These are phyloP conservation scores for Sphenostylis stenocarpa DNA, from an alignment of 306 rosid genomes.

Conservation along the genomic window DNA sequence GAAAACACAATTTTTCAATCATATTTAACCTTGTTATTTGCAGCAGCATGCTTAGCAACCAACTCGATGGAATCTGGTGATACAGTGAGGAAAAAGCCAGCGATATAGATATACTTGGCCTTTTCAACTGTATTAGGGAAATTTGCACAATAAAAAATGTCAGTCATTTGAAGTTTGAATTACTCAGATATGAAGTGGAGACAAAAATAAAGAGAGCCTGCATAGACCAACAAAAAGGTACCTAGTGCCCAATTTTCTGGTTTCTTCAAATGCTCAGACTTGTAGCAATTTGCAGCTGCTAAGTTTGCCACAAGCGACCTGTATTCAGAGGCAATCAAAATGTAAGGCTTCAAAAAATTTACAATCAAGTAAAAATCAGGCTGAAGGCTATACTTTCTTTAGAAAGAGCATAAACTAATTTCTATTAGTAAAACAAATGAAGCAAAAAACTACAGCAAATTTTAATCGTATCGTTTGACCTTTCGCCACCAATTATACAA, in stretches of 20 bases:
- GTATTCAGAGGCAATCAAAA: constrained; percentile 1
- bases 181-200: constrained; percentile 11
- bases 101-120: constrained; percentile 82
- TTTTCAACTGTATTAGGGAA: constrained; percentile 62
- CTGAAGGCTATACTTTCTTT: neutral
- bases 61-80: constrained; percentile 85
- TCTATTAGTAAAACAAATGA: neutral
- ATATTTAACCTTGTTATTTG: constrained; percentile 63
- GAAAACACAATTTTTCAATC: neutral
- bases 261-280: constrained; percentile 69
- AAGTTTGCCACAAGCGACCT: constrained; percentile 87
- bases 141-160: constrained; percentile 7
- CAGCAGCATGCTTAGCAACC: constrained; percentile 85
- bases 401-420: neutral
- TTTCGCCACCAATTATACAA: constrained; percentile 77
- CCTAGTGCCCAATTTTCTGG: constrained; percentile 91
- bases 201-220: neutral
- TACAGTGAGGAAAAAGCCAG: constrained; percentile 90
- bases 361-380: constrained; percentile 20
- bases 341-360: constrained; percentile 19
- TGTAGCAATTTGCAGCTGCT: constrained; percentile 90
- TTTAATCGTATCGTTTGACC: constrained; percentile 41
- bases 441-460: neutral
- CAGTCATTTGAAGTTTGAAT: neutral
- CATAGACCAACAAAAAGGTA: constrained; percentile 27